A percentile compares a stretch with the other conserved stretches of the same genome.
Conservation (phyloP, 148 eudicot genomes). For the Salicornia ramosissima region DNA sequence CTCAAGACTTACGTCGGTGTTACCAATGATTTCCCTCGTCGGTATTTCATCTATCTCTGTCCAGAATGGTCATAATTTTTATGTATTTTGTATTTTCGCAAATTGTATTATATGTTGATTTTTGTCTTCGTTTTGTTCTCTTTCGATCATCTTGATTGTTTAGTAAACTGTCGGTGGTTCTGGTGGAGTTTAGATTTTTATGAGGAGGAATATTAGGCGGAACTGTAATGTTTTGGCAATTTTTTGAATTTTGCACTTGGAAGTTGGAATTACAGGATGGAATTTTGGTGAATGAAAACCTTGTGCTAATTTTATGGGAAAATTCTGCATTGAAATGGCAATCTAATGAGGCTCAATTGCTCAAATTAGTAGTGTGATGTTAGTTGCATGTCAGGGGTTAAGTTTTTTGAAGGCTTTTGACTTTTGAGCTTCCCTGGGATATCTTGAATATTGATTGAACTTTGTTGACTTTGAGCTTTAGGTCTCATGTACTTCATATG, state of each 20-base stretch:
- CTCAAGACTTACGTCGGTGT: constrained; percentile 76
- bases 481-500: too few species aligned
- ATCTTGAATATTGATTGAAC: not conserved
- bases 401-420: not conserved
- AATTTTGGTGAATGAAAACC: too few species aligned
- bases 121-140: not conserved
- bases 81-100: not conserved
- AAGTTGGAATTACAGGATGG: not conserved
- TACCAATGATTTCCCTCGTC: constrained; percentile 66
- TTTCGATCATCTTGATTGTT: not conserved
- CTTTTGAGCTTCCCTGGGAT: not conserved
- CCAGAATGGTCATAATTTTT: not conserved
- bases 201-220: not conserved
- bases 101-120: not conserved
- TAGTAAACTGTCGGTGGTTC: not conserved
- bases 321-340: not conserved
- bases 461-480: too few species aligned
- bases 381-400: not conserved
- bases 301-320: not conserved
- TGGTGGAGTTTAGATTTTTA: not conserved
- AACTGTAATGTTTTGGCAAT: not conserved
- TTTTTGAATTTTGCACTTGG: not conserved
- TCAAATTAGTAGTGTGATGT: not conserved
- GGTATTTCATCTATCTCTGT: constrained; percentile 30
- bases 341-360: too few species aligned